Evolutionary conservation across 2,329 filamentous ascomycete species (phyloP).

Genomic region (Sporothrix sp.): DNA sequence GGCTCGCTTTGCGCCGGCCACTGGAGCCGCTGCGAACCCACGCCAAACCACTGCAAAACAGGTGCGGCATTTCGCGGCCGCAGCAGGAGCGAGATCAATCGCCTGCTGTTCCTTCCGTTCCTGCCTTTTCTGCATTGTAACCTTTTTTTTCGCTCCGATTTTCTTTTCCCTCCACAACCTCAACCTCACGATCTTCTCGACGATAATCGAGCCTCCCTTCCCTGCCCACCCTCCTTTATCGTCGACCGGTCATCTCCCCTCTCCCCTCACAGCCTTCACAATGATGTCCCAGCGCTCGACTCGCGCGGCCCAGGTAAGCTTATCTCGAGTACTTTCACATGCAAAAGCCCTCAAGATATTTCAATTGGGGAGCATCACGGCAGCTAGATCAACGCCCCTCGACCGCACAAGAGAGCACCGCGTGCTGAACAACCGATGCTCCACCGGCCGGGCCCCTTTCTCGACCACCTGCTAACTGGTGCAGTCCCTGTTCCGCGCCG

Average conservation of each 20-base stretch:
- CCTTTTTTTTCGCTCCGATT: constrained; percentile 1
- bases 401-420: background rate
- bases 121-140: background rate
- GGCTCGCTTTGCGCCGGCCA: constrained; percentile 7
- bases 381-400: background rate
- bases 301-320: constrained; percentile 46
- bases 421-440: background rate
- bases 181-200: background rate
- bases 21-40: too few relatives aligned
- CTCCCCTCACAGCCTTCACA: constrained; percentile 22
- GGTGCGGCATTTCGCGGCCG: constrained; percentile 10
- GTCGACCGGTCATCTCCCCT: background rate
- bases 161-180: constrained; percentile 7
- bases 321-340: constrained; percentile 8
- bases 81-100: constrained; percentile 1
- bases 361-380: background rate
- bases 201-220: background rate
- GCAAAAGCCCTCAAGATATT: constrained; percentile 1
- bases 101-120: background rate
- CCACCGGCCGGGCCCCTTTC: constrained; percentile 7
- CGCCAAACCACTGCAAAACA: background rate
- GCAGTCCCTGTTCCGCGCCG: constrained; percentile 44
- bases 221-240: background rate
- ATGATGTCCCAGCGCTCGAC: constrained; percentile 52
- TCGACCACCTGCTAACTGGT: background rate